Conservation (phyloP, 2,329 filamentous ascomycete species). For the Ascosphaera aggregata region DNA sequence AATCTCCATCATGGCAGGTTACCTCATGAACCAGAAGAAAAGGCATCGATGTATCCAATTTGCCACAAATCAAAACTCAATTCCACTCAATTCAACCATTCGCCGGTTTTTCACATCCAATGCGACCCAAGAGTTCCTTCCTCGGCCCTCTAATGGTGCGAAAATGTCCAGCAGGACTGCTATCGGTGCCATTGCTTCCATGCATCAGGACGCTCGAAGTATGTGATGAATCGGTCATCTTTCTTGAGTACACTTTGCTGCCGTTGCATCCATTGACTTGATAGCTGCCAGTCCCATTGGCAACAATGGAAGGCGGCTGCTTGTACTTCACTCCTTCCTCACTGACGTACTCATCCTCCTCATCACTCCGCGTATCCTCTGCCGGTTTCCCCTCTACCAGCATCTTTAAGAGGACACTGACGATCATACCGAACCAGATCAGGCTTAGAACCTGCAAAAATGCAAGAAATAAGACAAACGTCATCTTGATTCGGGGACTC, state of each 20-base stretch:
- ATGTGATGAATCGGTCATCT: constrained; percentile 15
- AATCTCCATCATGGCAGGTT: too few relatives aligned
- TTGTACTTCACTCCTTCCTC: too few relatives aligned
- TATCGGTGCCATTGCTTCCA: background rate
- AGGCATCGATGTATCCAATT: background rate
- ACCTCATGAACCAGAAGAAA: too few relatives aligned
- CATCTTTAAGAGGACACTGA: constrained; percentile 60
- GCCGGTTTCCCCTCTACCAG: constrained; percentile 46
- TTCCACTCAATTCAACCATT: constrained; percentile 1
- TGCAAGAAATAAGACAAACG: constrained; percentile 55
- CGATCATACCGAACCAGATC: constrained; percentile 76
- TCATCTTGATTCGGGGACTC: constrained; percentile 47
- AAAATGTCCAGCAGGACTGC: background rate
- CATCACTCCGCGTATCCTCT: constrained; percentile 73
- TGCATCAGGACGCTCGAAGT: constrained; percentile 18
- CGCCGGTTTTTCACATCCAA: constrained; percentile 12
- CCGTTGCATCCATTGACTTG: constrained; percentile 11
- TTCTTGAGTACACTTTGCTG: constrained; percentile 8
- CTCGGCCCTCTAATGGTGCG: constrained; percentile 1
- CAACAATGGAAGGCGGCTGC: constrained; percentile 9
- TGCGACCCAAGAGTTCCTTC: constrained; percentile 12
- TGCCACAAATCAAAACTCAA: background rate
- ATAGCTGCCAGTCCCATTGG: constrained; percentile 12
- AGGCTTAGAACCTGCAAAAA: constrained; percentile 59
- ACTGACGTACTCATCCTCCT: constrained; percentile 47